Evolutionary conservation across 371 early-diverging fungal genomes (phyloP), one percentile per base, ranked within the genome.

Genomic region (Blakeslea trispora): DNA sequence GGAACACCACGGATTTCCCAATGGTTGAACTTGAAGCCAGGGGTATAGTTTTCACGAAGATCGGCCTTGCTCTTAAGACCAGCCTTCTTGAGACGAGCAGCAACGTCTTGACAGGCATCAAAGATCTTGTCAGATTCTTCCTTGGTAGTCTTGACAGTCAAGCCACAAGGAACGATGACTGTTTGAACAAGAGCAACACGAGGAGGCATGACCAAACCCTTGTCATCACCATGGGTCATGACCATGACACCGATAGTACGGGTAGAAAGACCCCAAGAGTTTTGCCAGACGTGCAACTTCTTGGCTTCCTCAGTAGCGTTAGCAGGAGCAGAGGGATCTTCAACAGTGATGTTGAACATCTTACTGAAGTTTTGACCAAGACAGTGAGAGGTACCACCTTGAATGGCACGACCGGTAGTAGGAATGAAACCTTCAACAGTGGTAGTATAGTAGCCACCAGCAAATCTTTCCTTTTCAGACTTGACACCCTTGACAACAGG

Each of bases 181-280:
- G 93, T 91, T 83, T 99, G 99, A 23, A 89, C 77, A 55, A 87
- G 64, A 23, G 98, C 95, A 32, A 99, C 99, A 45, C 91, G 88
- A 45, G 99, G 99, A 59, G 99, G 99, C 57, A 99, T 72, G 15
- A 99, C 98, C 53, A 99, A 82, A 53, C 99, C 99, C 86, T 95
- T 95, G 78, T 99, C 91, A 72, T 99, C 99, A 69, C 97, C 93
- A 76, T 99, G 99, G n/a, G 95, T 85, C 99, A 99, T 99, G 47
- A 97, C 94, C 91, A 98, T 92, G 53, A 98, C 97, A 75, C 99
- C 99, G 69, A 99, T 95, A n/a, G 95, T 92, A 68, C 99, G 91
- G 31, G 99, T 99, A 51, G 99, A 93, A 45, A 99, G 63, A 64
- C 99, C 99, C 99, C 99, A 99, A 31, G 98, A 99, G 84, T 99